phyloP scores from a whole-genome alignment of 441 rosid genomes.

The Mallotus repandus region DNA sequence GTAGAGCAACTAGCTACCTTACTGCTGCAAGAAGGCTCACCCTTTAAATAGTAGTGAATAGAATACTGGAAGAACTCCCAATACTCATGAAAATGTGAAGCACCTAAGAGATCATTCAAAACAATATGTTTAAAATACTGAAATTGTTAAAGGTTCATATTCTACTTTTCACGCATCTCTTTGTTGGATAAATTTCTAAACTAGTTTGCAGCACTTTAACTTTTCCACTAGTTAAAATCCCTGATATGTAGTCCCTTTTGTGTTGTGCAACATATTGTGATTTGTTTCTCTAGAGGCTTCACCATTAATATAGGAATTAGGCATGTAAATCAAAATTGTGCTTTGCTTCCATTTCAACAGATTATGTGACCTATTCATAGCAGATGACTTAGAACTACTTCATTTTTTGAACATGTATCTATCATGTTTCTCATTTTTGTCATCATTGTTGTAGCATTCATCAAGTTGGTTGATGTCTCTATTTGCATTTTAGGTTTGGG shows the following conservation, averaged over 20 bases:
- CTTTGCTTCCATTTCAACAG: not conserved
- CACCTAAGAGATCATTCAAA: not conserved
- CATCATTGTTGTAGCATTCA: conserved; percentile 3
- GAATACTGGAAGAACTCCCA: not conserved
- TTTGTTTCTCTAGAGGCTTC: not conserved
- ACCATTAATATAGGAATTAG: not conserved
- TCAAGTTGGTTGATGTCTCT: conserved; percentile 18
- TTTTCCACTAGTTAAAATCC: not conserved
- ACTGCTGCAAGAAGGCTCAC: not conserved
- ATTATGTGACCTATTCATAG: not conserved
- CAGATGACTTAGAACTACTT: too few relatives aligned
- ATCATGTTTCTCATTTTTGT: not conserved
- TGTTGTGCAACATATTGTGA: too few relatives aligned
- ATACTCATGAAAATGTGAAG: conserved; percentile 1
- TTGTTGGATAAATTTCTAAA: not conserved
- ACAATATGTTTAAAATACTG: not conserved
- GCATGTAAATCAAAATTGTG: not conserved
- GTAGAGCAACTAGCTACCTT: not conserved
- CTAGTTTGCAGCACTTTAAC: not conserved
- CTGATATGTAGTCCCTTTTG: not conserved
- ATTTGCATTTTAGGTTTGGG: conserved; percentile 63
- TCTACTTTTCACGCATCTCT: not conserved
- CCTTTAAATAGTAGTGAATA: not conserved
- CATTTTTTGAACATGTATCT: not conserved
- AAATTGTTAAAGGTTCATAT: not conserved